Evolutionary conservation across 495 filamentous ascomycete species (phyloP), one percentile per base, ranked within the genome.

Genomic region (Aspergillus biplanus): DNA sequence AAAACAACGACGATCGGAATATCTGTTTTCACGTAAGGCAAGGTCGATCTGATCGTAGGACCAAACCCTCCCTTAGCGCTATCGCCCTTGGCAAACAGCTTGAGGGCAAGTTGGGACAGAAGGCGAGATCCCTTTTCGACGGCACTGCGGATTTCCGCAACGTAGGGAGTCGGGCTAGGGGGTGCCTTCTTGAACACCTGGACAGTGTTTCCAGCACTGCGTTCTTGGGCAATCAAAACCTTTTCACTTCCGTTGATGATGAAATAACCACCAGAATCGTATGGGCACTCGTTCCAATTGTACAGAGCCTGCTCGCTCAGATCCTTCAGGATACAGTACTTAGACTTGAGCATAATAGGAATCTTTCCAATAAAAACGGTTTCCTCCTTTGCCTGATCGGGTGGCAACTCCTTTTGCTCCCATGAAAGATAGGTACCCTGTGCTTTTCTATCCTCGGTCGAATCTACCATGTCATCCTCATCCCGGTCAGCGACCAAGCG

Each of bases 181-280:
- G 87, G 84, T 2, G 92, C 89, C 80, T 99, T 99, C 79, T 96
- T 93, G 85, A 98, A 99, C 18, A 99, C 93, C 77, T 97, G 94
- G 7, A 98, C 93, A 48, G 97, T 98, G 68, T 98, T 99, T 69
- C 93, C 96, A 16, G 96, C 96, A 67, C 92, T 96, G 32, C 95
- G 89, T 75, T 99, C 95, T 74, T 99, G 95, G 1, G 96, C 96
- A 63, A 99, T 98, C 63, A 99, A 75, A 21, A 99, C 95, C 83
- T 99, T 99, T 74, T 99, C 95, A 73, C 91, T 95, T n/a, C 95
- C 95, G 77, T 98, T 99, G 79, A 99, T 98, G 63, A 99, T 89
- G 74, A 99, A 99, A 67, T 99, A 99, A 60, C 95, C 95, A 53
- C 95, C 95, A 66, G 95, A 94, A 70, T 99, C 95, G 74, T 96